Conservation (phyloP, 306 rosid genomes). For the Macrotyloma uniflorum region DNA sequence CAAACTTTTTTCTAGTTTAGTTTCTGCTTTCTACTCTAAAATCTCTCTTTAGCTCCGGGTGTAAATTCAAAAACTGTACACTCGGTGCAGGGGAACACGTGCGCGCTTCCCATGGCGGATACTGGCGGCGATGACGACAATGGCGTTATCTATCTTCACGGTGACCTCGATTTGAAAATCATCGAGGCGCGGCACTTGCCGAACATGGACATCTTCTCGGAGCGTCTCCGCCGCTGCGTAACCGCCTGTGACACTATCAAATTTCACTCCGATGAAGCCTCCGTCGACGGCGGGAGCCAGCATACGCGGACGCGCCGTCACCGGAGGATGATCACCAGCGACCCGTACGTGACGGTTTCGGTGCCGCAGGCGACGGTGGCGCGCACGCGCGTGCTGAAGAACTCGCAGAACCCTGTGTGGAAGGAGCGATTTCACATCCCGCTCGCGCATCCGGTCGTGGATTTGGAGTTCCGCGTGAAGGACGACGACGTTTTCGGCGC, state of each 20-base stretch:
- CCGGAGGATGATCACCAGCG: slow-evolving; percentile 63
- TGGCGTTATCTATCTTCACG: slow-evolving; percentile 62
- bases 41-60: neutral
- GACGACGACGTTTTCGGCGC: slow-evolving; percentile 86
- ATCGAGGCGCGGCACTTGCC: slow-evolving; percentile 67
- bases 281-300: slow-evolving; percentile 9
- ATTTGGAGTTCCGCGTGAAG: slow-evolving; percentile 75
- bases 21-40: neutral
- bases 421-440: slow-evolving; percentile 68
- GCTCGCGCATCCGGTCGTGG: slow-evolving; percentile 65
- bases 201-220: slow-evolving; percentile 82
- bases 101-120: slow-evolving; percentile 56
- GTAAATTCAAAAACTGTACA: neutral
- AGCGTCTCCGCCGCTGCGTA: slow-evolving; percentile 77
- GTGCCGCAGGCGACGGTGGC: slow-evolving; percentile 90
- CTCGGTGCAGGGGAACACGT: slow-evolving; percentile 11
- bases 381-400: slow-evolving; percentile 83
- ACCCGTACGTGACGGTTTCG: slow-evolving; percentile 73
- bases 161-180: slow-evolving; percentile 77
- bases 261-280: slow-evolving; percentile 28
- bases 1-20: neutral
- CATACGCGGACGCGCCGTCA: neutral
- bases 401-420: slow-evolving; percentile 70
- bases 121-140: slow-evolving; percentile 34
- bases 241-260: slow-evolving; percentile 75